Evolutionary conservation across 2,329 filamentous ascomycete genomes (phyloP).

Genomic region (Fusarium abutilonis): DNA sequence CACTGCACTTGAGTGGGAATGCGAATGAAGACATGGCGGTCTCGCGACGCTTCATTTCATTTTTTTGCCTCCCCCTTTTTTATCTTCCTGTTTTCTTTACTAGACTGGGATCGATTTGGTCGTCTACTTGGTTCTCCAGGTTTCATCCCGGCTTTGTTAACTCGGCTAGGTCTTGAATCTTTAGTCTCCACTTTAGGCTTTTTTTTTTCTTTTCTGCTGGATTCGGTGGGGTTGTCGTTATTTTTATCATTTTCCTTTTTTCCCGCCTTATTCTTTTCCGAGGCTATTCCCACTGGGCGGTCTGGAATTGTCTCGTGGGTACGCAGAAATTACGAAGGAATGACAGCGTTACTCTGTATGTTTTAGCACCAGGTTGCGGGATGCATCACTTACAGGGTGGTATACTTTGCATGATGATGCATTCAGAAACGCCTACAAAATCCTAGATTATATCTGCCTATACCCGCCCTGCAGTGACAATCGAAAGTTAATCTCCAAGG

Average conservation of each 20-base stretch:
- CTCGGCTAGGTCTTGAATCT: constrained; percentile 20
- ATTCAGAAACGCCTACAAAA: constrained; percentile 15
- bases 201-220: constrained; percentile 16
- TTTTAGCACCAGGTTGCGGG: background rate
- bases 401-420: background rate
- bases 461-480: constrained; percentile 8
- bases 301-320: constrained; percentile 11
- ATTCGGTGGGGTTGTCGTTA: constrained; percentile 14
- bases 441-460: constrained; percentile 14
- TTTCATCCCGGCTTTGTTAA: constrained; percentile 21
- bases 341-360: constrained; percentile 7
- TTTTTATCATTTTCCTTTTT: constrained; percentile 2
- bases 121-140: constrained; percentile 14
- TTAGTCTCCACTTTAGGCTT: constrained; percentile 25
- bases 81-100: background rate
- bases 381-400: background rate
- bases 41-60: constrained; percentile 13
- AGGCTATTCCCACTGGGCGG: constrained; percentile 26
- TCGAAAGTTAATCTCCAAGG: constrained; percentile 1
- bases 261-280: constrained; percentile 18
- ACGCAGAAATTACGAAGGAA: constrained; percentile 17
- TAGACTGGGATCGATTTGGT: background rate
- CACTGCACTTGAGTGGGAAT: constrained; percentile 19
- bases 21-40: constrained; percentile 21
- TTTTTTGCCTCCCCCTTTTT: constrained; percentile 30